phyloP scores from a whole-genome alignment of 306 rosid genomes.

The Benincasa hispida region DNA sequence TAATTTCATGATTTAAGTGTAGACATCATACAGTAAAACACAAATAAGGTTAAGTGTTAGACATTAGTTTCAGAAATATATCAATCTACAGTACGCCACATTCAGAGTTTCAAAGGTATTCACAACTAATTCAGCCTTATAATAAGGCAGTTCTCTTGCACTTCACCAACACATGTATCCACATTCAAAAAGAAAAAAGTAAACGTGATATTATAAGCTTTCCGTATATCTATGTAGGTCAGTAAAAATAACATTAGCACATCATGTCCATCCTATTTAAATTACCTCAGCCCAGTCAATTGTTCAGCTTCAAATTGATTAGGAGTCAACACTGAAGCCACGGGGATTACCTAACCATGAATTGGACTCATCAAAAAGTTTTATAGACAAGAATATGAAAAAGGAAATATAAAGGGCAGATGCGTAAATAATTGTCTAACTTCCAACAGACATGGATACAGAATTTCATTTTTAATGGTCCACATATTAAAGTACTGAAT shows the following conservation, averaged over 20 bases:
- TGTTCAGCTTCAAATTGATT: slow-evolving; percentile 97
- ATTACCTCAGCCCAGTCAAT: slow-evolving; percentile 60
- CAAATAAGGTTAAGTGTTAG: not conserved
- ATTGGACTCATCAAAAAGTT: slow-evolving; percentile 4
- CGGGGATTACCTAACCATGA: slow-evolving; percentile 70
- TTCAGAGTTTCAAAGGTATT: not conserved
- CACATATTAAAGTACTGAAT: not conserved
- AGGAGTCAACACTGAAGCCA: slow-evolving; percentile 94
- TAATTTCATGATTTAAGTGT: not conserved
- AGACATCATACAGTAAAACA: not conserved
- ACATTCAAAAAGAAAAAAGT: not conserved
- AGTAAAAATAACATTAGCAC: not conserved
- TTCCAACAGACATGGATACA: not conserved
- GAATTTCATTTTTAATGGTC: not conserved
- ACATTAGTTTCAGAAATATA: not conserved
- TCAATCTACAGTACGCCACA: not conserved
- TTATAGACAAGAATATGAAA: not conserved
- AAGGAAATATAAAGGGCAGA: not conserved
- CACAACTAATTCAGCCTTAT: not conserved
- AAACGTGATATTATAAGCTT: not conserved
- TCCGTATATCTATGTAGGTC: not conserved
- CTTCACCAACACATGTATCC: not conserved
- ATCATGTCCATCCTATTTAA: slow-evolving; percentile 11
- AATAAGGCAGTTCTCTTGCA: not conserved
- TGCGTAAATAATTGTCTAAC: not conserved